Evolutionary conservation across 176 grass and related monocot species (phyloP).

Genomic region (Tillandsia leiboldiana): DNA sequence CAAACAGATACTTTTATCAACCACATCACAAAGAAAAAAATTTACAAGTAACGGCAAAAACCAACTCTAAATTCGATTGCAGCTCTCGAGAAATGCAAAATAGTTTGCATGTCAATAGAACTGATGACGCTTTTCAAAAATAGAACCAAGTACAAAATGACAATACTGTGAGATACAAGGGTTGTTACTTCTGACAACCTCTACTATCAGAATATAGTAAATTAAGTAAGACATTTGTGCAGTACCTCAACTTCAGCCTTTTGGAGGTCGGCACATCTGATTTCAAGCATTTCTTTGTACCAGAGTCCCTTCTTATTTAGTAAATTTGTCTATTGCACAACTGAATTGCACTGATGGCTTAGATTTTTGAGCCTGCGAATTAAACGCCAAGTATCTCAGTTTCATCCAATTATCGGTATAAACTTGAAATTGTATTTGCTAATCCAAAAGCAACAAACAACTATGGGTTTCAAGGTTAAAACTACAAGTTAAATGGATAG

Average conservation of each 20-base stretch:
- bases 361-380: slow-evolving; percentile 42
- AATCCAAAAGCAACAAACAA: background rate
- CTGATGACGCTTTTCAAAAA: too few relatives aligned
- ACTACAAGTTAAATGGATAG: background rate
- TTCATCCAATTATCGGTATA: slow-evolving; percentile 7
- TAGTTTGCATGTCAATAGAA: background rate
- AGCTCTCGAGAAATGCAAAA: too few relatives aligned
- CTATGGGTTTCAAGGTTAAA: background rate
- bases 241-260: slow-evolving; percentile 82
- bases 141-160: background rate
- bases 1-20: too few relatives aligned
- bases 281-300: slow-evolving; percentile 67
- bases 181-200: background rate
- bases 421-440: background rate
- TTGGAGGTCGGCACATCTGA: slow-evolving; percentile 51
- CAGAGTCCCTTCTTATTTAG: slow-evolving; percentile 63
- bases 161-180: background rate
- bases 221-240: background rate
- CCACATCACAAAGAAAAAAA: too few relatives aligned
- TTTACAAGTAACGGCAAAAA: too few relatives aligned
- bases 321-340: slow-evolving; percentile 44
- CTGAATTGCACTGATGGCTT: slow-evolving; percentile 39
- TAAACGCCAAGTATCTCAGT: slow-evolving; percentile 30
- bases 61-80: too few relatives aligned
- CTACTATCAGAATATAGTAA: background rate